Conservation (phyloP, 2,329 filamentous ascomycete species). For the Fusarium sulawesiense region DNA sequence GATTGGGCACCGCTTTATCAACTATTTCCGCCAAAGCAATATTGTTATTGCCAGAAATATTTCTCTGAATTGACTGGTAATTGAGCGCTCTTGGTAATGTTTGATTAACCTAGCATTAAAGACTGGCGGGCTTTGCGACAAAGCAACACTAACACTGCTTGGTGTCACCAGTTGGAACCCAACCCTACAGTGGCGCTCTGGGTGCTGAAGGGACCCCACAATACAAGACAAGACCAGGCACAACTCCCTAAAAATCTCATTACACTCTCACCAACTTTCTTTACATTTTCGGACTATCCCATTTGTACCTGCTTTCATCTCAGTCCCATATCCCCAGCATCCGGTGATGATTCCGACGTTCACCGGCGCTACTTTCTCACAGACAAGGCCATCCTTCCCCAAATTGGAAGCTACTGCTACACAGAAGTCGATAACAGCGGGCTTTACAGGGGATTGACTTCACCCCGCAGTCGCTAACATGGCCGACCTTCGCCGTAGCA, state of each 20-base stretch:
- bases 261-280: not conserved
- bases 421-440: not conserved
- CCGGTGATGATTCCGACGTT: not conserved
- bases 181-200: too few relatives aligned
- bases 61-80: too few relatives aligned
- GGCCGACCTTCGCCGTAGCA: conserved; percentile 3
- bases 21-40: too few relatives aligned
- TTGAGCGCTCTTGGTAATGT: too few relatives aligned
- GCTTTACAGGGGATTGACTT: not conserved
- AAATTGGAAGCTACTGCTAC: not conserved
- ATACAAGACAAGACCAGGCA: not conserved
- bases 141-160: too few relatives aligned
- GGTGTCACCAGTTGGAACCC: too few relatives aligned
- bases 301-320: not conserved
- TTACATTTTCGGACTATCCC: not conserved
- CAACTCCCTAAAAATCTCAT: not conserved
- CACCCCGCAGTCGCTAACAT: not conserved
- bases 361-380: not conserved
- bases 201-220: not conserved
- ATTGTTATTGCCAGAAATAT: too few relatives aligned
- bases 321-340: not conserved
- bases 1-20: too few relatives aligned
- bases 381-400: not conserved
- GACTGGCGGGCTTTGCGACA: too few relatives aligned
- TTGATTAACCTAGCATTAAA: too few relatives aligned